Conservation (phyloP, 257 asterid species). For the Scutellaria baicalensis region DNA sequence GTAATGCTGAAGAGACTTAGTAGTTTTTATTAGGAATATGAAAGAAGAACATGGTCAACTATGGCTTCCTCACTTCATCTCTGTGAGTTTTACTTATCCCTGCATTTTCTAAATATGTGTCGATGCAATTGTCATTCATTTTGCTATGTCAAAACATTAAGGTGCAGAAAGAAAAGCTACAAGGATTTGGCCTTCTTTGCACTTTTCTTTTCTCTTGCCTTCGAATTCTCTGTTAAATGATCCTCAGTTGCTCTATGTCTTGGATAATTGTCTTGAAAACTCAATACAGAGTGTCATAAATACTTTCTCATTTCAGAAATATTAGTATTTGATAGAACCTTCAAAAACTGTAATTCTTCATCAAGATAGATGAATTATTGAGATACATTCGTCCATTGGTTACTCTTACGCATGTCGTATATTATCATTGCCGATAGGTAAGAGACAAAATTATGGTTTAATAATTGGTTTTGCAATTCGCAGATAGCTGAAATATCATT, state of each 20-base stretch:
- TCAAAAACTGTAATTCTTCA: no score
- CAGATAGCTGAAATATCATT: not conserved
- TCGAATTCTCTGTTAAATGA: not conserved
- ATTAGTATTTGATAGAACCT: no score
- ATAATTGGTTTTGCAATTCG: not conserved
- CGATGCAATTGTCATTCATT: not conserved
- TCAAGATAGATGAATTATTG: no score
- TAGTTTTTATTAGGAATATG: no score
- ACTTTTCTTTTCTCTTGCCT: not conserved
- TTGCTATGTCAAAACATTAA: not conserved
- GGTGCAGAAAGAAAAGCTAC: not conserved
- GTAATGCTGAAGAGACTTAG: constrained; percentile 19
- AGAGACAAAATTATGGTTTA: not conserved
- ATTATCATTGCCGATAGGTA: not conserved
- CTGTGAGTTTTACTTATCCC: constrained; percentile 22
- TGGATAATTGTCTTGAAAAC: not conserved
- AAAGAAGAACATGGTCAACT: no score
- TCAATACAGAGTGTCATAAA: not conserved
- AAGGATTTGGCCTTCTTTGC: not conserved
- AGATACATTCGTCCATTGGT: no score
- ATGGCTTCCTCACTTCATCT: not conserved
- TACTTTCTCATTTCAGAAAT: not conserved
- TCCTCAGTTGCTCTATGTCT: not conserved
- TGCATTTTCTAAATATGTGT: not conserved
- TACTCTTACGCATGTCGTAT: not conserved